phyloP scores from a whole-genome alignment of 768 basidiomycete genomes.

The Gelatoporia subvermispora region DNA sequence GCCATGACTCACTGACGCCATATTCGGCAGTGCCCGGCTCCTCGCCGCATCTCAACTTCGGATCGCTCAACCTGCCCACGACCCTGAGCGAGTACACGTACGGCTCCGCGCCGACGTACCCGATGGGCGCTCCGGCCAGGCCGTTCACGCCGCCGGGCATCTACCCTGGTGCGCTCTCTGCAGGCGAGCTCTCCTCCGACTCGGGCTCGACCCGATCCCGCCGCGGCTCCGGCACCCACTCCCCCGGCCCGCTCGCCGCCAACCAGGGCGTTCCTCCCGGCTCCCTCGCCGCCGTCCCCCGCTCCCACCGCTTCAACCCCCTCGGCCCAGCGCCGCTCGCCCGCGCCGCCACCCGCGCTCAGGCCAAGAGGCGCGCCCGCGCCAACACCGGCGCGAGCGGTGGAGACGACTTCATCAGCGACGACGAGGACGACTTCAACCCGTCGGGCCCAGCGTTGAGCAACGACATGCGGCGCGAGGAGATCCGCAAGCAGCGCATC shows the following conservation, averaged over 20 bases:
- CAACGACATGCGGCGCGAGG: conserved; percentile 78
- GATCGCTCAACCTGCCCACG: conserved; percentile 52
- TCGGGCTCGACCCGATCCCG: conserved; percentile 58
- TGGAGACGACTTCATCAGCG: conserved; percentile 58
- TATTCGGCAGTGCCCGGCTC: conserved; percentile 40
- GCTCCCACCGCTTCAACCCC: conserved; percentile 79
- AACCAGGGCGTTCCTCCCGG: conserved; percentile 33
- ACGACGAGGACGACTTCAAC: conserved; percentile 73
- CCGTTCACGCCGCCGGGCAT: conserved; percentile 69
- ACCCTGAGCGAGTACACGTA: conserved; percentile 59
- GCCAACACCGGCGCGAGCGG: conserved; percentile 40
- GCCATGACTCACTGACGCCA: conserved; percentile 13
- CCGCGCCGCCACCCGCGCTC: conserved; percentile 45
- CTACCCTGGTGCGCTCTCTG: conserved; percentile 70
- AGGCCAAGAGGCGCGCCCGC: conserved; percentile 37
- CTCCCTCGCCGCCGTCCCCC: conserved; percentile 57
- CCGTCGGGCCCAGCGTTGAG: conserved; percentile 39
- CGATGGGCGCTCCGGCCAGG: conserved; percentile 48
- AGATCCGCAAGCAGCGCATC: conserved; percentile 87
- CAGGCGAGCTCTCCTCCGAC: conserved; percentile 72
- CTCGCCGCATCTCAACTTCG: conserved; percentile 61
- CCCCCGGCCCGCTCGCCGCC: conserved; percentile 32
- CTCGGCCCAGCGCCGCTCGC: conserved; percentile 44
- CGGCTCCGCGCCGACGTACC: conserved; percentile 49
- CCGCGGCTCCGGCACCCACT: conserved; percentile 63